Evolutionary conservation across 306 rosid genomes (phyloP).

Genomic region (Pterocarpus macrocarpus): DNA sequence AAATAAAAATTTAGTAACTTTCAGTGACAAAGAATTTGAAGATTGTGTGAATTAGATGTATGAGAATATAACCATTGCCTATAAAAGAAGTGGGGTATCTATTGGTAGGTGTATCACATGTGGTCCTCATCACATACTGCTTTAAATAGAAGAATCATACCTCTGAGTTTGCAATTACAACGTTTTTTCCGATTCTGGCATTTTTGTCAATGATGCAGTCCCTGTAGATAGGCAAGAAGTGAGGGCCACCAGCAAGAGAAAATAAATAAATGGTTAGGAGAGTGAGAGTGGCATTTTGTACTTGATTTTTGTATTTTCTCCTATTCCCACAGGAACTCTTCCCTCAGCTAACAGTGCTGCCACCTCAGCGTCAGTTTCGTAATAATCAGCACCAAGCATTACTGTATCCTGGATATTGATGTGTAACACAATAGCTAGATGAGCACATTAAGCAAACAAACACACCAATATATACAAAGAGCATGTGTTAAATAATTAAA

Average conservation of each 20-base stretch:
- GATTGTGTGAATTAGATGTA: neutral
- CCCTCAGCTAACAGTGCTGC: constrained; percentile 73
- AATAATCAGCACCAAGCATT: constrained; percentile 86
- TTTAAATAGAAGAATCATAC: constrained; percentile 45
- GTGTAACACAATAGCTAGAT: constrained; percentile 8
- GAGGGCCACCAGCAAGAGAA: constrained; percentile 24
- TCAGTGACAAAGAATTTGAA: too few species aligned
- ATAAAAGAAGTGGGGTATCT: neutral
- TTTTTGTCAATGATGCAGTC: constrained; percentile 85
- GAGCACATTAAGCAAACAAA: constrained; percentile 2
- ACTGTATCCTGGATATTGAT: constrained; percentile 70
- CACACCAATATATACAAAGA: neutral
- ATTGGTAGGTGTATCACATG: neutral
- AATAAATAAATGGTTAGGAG: neutral
- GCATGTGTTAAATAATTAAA: neutral
- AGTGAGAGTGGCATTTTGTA: constrained; percentile 42
- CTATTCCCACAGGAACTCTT: constrained; percentile 75
- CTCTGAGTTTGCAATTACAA: constrained; percentile 73
- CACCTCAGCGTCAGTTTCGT: constrained; percentile 67
- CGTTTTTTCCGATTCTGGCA: constrained; percentile 79
- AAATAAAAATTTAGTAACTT: neutral
- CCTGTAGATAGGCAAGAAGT: constrained; percentile 52
- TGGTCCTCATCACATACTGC: neutral
- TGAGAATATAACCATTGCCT: neutral
- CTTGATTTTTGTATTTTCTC: constrained; percentile 79